Evolutionary conservation across 2,329 filamentous ascomycete species (phyloP).

Genomic region (Monascus ruber): DNA sequence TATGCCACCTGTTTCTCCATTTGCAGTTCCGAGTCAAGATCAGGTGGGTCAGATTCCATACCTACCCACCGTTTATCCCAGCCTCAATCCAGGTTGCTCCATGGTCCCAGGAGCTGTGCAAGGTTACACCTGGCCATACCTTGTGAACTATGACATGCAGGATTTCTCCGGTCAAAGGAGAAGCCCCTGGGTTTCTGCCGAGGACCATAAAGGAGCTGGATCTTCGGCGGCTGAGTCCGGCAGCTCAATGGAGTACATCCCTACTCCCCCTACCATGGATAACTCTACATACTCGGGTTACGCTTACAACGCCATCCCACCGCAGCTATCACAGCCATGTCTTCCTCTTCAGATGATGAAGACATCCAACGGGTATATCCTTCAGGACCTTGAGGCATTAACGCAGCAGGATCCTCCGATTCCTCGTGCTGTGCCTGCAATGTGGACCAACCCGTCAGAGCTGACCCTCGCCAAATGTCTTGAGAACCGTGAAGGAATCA

Average conservation of each 20-base stretch:
- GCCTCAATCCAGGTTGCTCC: conserved; percentile 19
- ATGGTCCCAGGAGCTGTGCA: conserved; percentile 21
- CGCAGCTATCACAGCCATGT: conserved; percentile 38
- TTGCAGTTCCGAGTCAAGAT: conserved; percentile 19
- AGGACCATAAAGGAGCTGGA: conserved; percentile 38
- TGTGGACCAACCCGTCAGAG: conserved; percentile 68
- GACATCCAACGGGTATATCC: conserved; percentile 32
- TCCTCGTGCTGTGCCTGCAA: conserved; percentile 78
- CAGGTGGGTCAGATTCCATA: conserved; percentile 26
- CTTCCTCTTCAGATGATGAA: conserved; percentile 37
- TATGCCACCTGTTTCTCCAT: conserved; percentile 17
- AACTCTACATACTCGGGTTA: conserved; percentile 40
- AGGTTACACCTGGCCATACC: conserved; percentile 27
- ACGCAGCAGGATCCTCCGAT: conserved; percentile 69
- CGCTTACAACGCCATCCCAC: conserved; percentile 53
- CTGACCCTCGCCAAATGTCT: conserved; percentile 89
- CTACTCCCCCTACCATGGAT: conserved; percentile 49
- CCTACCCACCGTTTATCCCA: conserved; percentile 26
- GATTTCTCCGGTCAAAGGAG: conserved; percentile 26
- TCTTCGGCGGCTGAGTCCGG: conserved; percentile 53
- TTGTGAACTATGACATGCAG: conserved; percentile 23
- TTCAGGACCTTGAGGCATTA: conserved; percentile 49
- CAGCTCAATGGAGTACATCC: conserved; percentile 48
- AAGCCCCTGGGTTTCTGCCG: conserved; percentile 30
- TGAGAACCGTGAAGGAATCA: conserved; percentile 88